These are phyloP conservation scores for Arthroderma uncinatum DNA, from an alignment of 2,329 filamentous ascomycete species.

Conservation along the genomic window DNA sequence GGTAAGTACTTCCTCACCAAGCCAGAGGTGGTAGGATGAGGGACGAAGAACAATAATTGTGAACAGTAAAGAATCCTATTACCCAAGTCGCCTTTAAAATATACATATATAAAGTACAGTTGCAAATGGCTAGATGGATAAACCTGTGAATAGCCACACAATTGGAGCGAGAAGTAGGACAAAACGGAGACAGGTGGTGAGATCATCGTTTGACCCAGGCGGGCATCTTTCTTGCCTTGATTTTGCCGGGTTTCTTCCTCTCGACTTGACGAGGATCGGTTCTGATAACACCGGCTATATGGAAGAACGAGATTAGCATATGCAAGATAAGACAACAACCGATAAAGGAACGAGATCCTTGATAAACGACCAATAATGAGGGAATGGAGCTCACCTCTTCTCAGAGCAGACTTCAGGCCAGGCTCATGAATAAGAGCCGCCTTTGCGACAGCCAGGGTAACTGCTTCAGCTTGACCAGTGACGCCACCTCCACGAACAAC, in stretches of 20 bases:
- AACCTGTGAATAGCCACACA: neutral
- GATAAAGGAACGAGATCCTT: neutral
- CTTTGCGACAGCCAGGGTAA: conserved; percentile 81
- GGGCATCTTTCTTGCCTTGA: conserved; percentile 97
- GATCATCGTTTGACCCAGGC: conserved; percentile 81
- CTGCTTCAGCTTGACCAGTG: conserved; percentile 89
- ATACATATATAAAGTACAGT: conserved; percentile 2
- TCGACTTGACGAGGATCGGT: conserved; percentile 86
- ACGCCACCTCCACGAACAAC: conserved; percentile 74
- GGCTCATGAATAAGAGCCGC: conserved; percentile 86
- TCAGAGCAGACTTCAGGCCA: conserved; percentile 71
- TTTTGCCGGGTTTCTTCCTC: conserved; percentile 91
- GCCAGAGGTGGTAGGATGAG: neutral
- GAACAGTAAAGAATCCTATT: neutral
- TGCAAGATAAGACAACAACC: neutral
- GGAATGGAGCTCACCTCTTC: conserved; percentile 60
- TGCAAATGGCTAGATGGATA: neutral
- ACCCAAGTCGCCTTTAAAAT: neutral
- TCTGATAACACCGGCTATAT: conserved; percentile 76
- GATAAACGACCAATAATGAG: neutral
- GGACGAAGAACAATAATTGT: neutral
- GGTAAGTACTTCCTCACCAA: too few relatives aligned
- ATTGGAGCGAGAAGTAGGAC: neutral
- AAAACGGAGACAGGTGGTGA: neutral
- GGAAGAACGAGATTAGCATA: neutral